Evolutionary conservation across 495 filamentous ascomycete genomes (phyloP).

Genomic region (Oidiodendron maius): DNA sequence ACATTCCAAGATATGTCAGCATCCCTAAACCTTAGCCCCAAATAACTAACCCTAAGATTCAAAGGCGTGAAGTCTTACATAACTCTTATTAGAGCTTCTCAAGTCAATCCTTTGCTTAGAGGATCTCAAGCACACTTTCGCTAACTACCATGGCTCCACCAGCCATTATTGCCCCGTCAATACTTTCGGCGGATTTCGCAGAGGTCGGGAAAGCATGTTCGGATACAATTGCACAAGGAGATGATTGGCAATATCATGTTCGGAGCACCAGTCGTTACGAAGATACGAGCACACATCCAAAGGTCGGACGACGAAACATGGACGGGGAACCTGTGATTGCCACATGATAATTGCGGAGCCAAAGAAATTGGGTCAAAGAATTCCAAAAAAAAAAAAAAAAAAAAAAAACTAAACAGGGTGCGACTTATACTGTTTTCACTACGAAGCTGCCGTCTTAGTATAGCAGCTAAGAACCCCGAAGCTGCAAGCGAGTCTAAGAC

Average conservation of each 20-base stretch:
- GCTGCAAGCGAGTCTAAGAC: slow-evolving; percentile 60
- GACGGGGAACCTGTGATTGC: slow-evolving; percentile 93
- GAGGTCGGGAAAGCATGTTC: slow-evolving; percentile 78
- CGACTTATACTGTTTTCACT: slow-evolving; percentile 99
- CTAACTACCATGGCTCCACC: slow-evolving; percentile 73
- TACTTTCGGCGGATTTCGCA: slow-evolving; percentile 93
- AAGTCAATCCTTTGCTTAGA: too few species aligned
- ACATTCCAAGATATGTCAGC: too few species aligned
- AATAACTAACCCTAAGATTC: too few species aligned
- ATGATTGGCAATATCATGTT: slow-evolving; percentile 88
- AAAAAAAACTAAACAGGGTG: slow-evolving; percentile 88
- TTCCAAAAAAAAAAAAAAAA: too few species aligned
- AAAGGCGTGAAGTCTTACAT: too few species aligned
- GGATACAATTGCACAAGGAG: slow-evolving; percentile 71
- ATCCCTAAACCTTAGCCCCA: too few species aligned
- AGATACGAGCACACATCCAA: slow-evolving; percentile 80
- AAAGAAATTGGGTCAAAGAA: slow-evolving; percentile 92
- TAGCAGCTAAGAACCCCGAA: slow-evolving; percentile 74
- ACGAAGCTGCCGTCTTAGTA: slow-evolving; percentile 88
- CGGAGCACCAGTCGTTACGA: slow-evolving; percentile 87
- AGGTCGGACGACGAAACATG: slow-evolving; percentile 47
- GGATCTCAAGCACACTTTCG: too few species aligned
- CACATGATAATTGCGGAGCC: slow-evolving; percentile 99
- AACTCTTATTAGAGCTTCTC: too few species aligned
- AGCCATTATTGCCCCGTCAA: slow-evolving; percentile 94